phyloP scores from a whole-genome alignment of 2,329 filamentous ascomycete species.

The Celoporthe dispersa region DNA sequence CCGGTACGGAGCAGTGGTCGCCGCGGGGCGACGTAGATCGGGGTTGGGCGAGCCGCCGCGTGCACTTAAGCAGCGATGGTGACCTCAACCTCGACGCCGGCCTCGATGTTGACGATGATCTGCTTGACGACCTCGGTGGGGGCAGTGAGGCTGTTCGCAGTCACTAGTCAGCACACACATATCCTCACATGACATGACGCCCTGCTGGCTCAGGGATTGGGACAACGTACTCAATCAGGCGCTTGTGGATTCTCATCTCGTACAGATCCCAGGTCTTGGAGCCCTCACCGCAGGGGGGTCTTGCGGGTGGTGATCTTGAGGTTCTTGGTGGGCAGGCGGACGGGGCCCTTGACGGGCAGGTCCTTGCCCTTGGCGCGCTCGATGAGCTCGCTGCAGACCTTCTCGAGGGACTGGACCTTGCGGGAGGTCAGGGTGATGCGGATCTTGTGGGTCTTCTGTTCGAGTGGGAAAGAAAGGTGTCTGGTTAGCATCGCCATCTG shows the following conservation, averaged over 20 bases:
- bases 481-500: slow-evolving; percentile 4
- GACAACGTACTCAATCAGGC: slow-evolving; percentile 82
- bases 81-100: slow-evolving; percentile 90
- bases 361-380: slow-evolving; percentile 99
- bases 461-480: slow-evolving; percentile 20
- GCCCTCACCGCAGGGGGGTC: slow-evolving; percentile 99
- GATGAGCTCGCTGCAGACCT: slow-evolving; percentile 97
- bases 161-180: slow-evolving; percentile 30
- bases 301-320: slow-evolving; percentile 97
- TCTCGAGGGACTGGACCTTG: slow-evolving; percentile 96
- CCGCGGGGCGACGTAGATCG: not conserved
- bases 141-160: slow-evolving; percentile 73
- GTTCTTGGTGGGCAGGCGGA: slow-evolving; percentile 96
- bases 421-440: slow-evolving; percentile 95
- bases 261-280: slow-evolving; percentile 99
- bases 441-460: slow-evolving; percentile 92
- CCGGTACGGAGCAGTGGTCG: not conserved
- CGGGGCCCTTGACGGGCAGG: slow-evolving; percentile 96
- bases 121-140: slow-evolving; percentile 97
- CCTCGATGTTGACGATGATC: slow-evolving; percentile 96
- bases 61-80: slow-evolving; percentile 78
- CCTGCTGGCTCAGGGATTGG: too few relatives aligned
- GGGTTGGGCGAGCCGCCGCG: not conserved
- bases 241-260: slow-evolving; percentile 99
- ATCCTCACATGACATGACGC: not conserved